Evolutionary conservation across 1,284 basidiomycete genomes (phyloP).

Genomic region (Ceratobasidium sp.): DNA sequence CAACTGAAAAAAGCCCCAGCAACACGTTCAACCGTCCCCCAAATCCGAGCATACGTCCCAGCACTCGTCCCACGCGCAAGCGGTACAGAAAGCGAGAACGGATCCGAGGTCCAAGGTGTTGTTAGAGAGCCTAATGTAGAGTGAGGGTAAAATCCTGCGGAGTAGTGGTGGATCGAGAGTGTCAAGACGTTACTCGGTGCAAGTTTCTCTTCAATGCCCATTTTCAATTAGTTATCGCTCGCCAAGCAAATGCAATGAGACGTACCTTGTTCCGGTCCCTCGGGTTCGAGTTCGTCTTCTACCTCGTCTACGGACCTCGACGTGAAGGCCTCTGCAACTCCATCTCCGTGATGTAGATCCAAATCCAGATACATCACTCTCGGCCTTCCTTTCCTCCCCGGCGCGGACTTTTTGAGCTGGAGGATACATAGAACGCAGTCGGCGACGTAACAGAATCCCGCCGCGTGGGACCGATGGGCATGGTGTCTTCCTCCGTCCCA

Average conservation of each 20-base stretch:
- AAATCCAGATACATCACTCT: slow-evolving; percentile 91
- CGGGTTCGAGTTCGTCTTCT: not conserved
- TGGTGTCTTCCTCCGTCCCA: slow-evolving; percentile 92
- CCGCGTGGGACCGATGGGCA: slow-evolving; percentile 75
- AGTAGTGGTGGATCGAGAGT: slow-evolving; percentile 83
- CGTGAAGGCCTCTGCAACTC: slow-evolving; percentile 81
- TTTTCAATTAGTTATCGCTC: slow-evolving; percentile 33
- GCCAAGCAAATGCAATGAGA: not conserved
- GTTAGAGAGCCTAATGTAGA: slow-evolving; percentile 67
- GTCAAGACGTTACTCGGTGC: slow-evolving; percentile 65
- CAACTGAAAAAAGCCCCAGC: slow-evolving; percentile 62
- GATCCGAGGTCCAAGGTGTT: slow-evolving; percentile 62
- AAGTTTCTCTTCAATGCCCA: slow-evolving; percentile 15
- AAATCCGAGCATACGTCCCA: slow-evolving; percentile 69
- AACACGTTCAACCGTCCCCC: slow-evolving; percentile 70
- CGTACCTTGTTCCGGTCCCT: not conserved
- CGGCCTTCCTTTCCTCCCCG: slow-evolving; percentile 51
- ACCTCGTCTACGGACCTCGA: slow-evolving; percentile 51
- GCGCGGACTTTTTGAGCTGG: slow-evolving; percentile 60
- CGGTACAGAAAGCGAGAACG: slow-evolving; percentile 81
- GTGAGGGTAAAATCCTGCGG: slow-evolving; percentile 85
- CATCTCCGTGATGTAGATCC: slow-evolving; percentile 92
- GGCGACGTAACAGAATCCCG: slow-evolving; percentile 94
- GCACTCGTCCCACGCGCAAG: slow-evolving; percentile 73
- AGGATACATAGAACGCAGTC: slow-evolving; percentile 87